Base-by-base conservation (phyloP, 2,329 filamentous ascomycete species). In the Calonectria pauciramosa region DNA sequence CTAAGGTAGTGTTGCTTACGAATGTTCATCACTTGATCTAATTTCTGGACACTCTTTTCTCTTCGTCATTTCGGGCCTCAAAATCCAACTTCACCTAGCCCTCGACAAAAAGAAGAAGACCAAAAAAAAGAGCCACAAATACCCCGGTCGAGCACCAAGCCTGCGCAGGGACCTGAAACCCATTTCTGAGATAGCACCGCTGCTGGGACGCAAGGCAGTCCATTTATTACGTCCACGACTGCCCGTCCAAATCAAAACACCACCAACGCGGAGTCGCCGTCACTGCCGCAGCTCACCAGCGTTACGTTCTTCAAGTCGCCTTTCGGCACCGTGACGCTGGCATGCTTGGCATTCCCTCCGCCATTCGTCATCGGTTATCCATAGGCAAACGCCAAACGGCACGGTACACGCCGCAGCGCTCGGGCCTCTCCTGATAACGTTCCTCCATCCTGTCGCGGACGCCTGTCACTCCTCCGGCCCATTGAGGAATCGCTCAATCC, bases 311-410 rank as follows among this genome's bases (percentile, higher is more conserved):
- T 34, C 59, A 73, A 54, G 60, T 52, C 65, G 23, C 78, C 74
- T 78, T 69, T 75, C 70, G 72, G 75, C 73, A 74, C 74, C 60
- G 75, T 77, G 70, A 80, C 77, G 77, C 78, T 81, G 79, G 80
- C 78, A 81, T 81, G 80, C 79, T 77, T 67, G 80, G 68, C 80
- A 81, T 81, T 81, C 80, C 79, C 80, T 75, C 64, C 70, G 68
- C 74, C 65, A 74, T 67, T 64, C 38, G 73, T 76, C 75, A 32
- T 8, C 30, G 4, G 71, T 60, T n/a, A 63, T 63, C n/a, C 34
- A 38, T 65, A 54, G 69, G 38, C 52, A 30, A 30, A 51, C 41
- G 26, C 49, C 68, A 38, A 72, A 71, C 75, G 68, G 68, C 59
- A 79, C 49, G 68, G 66, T 54, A 77, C 52, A 75, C 66, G 44